A percentile compares a stretch with the other conserved stretches of the same genome.
Conservation (phyloP, 2,329 filamentous ascomycete species). For the Sclerotinia subarctica region DNA sequence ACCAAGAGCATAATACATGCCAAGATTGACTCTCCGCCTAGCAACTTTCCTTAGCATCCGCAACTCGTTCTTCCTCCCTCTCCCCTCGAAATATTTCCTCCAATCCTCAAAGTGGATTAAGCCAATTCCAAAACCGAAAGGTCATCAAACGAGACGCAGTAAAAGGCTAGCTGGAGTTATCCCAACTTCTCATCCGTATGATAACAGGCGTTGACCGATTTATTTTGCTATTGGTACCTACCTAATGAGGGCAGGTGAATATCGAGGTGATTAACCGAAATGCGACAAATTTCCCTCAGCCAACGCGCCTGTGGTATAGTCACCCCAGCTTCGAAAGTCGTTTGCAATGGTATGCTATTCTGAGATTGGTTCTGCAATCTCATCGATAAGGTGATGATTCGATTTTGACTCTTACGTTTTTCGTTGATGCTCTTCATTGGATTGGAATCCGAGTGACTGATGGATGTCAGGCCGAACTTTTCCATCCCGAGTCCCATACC, state of each 20-base stretch:
- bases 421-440: no score
- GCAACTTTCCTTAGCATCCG: not conserved
- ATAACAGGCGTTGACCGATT: not conserved
- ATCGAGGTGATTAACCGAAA: not conserved
- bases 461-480: not conserved
- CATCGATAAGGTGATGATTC: not conserved
- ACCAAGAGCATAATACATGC: not conserved
- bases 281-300: not conserved
- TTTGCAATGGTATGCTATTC: not conserved
- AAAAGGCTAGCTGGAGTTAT: not conserved
- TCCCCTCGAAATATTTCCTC: no score
- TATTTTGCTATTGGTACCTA: not conserved
- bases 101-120: not conserved
- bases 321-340: not conserved
- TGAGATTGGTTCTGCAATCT: not conserved
- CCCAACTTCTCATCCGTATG: not conserved
- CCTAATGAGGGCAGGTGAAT: not conserved
- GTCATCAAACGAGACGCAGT: not conserved
- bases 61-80: no score
- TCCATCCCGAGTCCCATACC: not conserved
- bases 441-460: not conserved
- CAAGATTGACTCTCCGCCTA: not conserved
- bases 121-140: not conserved
- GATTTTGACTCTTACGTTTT: no score
- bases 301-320: not conserved